Percentiles rank a stretch among this genome's conserved stretches.
These are phyloP conservation scores for Kuraishia borneana DNA, from an alignment of 805 yeast species.

Conservation along the genomic window DNA sequence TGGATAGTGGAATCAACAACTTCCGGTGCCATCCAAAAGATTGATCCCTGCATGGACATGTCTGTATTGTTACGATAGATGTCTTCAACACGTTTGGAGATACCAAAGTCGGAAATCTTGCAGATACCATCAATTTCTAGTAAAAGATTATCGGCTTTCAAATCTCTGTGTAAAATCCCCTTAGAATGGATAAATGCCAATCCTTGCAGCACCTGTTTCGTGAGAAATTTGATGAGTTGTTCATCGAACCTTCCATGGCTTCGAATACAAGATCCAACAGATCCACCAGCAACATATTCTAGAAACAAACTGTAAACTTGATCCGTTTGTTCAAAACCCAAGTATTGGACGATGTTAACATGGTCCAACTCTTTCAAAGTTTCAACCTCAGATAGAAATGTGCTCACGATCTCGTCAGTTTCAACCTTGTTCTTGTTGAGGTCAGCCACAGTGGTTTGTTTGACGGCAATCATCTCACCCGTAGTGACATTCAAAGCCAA, in stretches of 20 bases:
- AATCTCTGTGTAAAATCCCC: constrained; percentile 86
- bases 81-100: constrained; percentile 75
- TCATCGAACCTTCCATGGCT: constrained; percentile 83
- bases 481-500: constrained; percentile 90
- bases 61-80: constrained; percentile 87
- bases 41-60: constrained; percentile 91
- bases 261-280: constrained; percentile 78
- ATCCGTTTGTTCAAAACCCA: constrained; percentile 78
- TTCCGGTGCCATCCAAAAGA: constrained; percentile 99
- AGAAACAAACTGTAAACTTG: constrained; percentile 76
- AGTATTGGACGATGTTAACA: constrained; percentile 86
- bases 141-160: constrained; percentile 87
- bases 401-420: constrained; percentile 35
- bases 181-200: constrained; percentile 76
- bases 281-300: constrained; percentile 97
- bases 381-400: constrained; percentile 82
- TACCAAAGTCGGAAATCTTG: constrained; percentile 94
- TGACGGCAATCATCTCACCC: constrained; percentile 98
- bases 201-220: constrained; percentile 74
- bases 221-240: constrained; percentile 56
- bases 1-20: constrained; percentile 78
- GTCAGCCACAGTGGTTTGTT: constrained; percentile 32
- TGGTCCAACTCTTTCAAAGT: constrained; percentile 93
- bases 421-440: neutral
- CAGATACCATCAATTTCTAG: constrained; percentile 88